Evolutionary conservation across 2,329 filamentous ascomycete species (phyloP).

Genomic region (Ceratocystis alfenasii): DNA sequence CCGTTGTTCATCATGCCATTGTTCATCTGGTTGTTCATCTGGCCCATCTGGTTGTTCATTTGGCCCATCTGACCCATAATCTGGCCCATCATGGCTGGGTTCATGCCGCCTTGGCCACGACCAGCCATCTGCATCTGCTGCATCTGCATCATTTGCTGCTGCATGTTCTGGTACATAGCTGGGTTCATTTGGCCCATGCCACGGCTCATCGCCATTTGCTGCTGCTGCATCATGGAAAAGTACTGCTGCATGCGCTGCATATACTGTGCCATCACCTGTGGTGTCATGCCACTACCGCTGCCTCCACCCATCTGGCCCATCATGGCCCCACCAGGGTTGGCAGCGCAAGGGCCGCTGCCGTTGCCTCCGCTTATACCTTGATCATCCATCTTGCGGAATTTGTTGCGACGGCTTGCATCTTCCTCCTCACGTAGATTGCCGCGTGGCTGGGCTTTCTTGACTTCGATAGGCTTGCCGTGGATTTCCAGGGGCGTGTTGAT

Average conservation of each 20-base stretch:
- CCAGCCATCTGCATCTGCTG: slow-evolving; percentile 55
- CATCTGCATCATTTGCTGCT: slow-evolving; percentile 66
- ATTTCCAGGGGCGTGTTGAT: slow-evolving; percentile 78
- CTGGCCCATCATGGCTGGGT: slow-evolving; percentile 41
- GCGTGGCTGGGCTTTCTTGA: slow-evolving; percentile 92
- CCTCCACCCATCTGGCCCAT: slow-evolving; percentile 60
- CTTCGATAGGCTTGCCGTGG: slow-evolving; percentile 90
- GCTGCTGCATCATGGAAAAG: slow-evolving; percentile 87
- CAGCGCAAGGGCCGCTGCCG: slow-evolving; percentile 23
- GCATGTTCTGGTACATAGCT: slow-evolving; percentile 68
- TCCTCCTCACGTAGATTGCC: slow-evolving; percentile 91
- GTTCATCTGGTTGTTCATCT: slow-evolving; percentile 27
- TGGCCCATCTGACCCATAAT: slow-evolving; percentile 35
- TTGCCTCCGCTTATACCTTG: slow-evolving; percentile 27
- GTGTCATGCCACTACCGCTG: slow-evolving; percentile 62
- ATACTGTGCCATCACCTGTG: slow-evolving; percentile 96
- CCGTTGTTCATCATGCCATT: slow-evolving; percentile 25
- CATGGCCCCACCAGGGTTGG: slow-evolving; percentile 52
- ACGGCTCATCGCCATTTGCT: slow-evolving; percentile 60
- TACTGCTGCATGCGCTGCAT: slow-evolving; percentile 98
- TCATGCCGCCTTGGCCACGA: slow-evolving; percentile 28
- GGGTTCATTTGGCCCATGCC: slow-evolving; percentile 37
- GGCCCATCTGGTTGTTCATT: slow-evolving; percentile 27
- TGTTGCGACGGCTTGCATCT: slow-evolving; percentile 51
- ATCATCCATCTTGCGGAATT: slow-evolving; percentile 46